Base-by-base conservation (phyloP, 2,329 filamentous ascomycete genomes). In the Aspergillus novoparasiticus region DNA sequence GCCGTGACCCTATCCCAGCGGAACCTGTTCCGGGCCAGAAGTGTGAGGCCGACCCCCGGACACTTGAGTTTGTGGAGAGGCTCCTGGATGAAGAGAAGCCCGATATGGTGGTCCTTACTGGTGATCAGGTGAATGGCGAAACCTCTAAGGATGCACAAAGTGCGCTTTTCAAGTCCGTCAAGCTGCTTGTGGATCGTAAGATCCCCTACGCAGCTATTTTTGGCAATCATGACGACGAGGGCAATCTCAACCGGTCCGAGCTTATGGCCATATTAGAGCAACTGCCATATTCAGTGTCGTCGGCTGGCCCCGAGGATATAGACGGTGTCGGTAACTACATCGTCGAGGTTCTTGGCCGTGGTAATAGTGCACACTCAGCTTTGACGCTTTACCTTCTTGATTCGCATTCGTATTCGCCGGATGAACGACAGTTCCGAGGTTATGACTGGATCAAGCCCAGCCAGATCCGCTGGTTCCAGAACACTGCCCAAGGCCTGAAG, bases 381-480 rank as follows among this genome's bases (percentile, higher is more conserved):
- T 80, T 99, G 57, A 97, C 94, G 0, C 83, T 99, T n/a, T 99
- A 97, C 79, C 84, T 99, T 68, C 86, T 99, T 51, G 95, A 99
- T 78, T 94, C 94, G 0, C 95, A 99, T 76, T 86, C 91, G 4
- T 96, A 97, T 78, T 93, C 92, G 6, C 94, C 94, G 0, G 91
- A 99, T 73, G 93, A 97, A 79, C 87, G 89, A 61, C 88, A 92
- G 64, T 97, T 89, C 76, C 87, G 88, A n/a, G 95, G 95, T 55
- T 99, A 99, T 75, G 94, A 98, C 79, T 99, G 95, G 95, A 82
- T 99, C 74, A 98, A 98, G 80, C 89, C 89, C 51, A 93, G 87
- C 70, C 95, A 99, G 78, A 97, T 97, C 63, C 88, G 92, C 61
- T 99, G 95, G 95, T 99, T 99, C 82, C 89, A 88, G 69, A 85